Conservation (phyloP, 805 yeast genomes). For the Barnettozyma salicaria region DNA sequence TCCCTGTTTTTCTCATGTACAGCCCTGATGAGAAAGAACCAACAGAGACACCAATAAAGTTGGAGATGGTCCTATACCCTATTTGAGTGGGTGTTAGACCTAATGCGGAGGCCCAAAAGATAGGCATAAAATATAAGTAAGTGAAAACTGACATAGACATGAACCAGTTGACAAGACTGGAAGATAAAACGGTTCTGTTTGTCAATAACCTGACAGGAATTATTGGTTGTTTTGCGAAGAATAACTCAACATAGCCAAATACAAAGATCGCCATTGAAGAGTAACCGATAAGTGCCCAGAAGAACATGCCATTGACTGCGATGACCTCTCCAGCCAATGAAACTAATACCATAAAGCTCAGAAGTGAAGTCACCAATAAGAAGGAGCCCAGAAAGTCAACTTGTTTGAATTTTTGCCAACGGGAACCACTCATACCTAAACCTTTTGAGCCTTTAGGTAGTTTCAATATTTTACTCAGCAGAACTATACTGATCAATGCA, state of each 20-base stretch:
- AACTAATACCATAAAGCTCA: slow-evolving; percentile 56
- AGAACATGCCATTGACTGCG: slow-evolving; percentile 39
- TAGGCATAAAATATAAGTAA: slow-evolving; percentile 62
- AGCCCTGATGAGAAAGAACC: slow-evolving; percentile 67
- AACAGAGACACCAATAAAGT: slow-evolving; percentile 59
- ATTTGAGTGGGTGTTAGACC: slow-evolving; percentile 48
- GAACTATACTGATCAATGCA: slow-evolving; percentile 35
- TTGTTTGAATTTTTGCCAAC: slow-evolving; percentile 41
- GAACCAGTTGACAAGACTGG: slow-evolving; percentile 62
- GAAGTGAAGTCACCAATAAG: slow-evolving; percentile 50
- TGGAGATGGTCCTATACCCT: slow-evolving; percentile 49
- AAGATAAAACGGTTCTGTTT: slow-evolving; percentile 54
- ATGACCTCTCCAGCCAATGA: slow-evolving; percentile 58
- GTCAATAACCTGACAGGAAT: slow-evolving; percentile 52
- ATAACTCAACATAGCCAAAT: slow-evolving; percentile 41
- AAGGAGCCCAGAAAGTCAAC: slow-evolving; percentile 65
- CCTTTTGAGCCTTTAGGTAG: slow-evolving; percentile 49
- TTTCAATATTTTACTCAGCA: slow-evolving; percentile 34
- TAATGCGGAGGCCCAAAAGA: slow-evolving; percentile 53
- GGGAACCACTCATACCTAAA: slow-evolving; percentile 40
- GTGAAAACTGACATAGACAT: slow-evolving; percentile 63
- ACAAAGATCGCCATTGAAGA: slow-evolving; percentile 30
- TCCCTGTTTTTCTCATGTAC: slow-evolving; percentile 63
- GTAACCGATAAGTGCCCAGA: slow-evolving; percentile 29
- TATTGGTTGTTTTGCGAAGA: slow-evolving; percentile 49